These are phyloP conservation scores for Didymella sp. DNA, from an alignment of 2,329 filamentous ascomycete genomes.

Conservation along the genomic window DNA sequence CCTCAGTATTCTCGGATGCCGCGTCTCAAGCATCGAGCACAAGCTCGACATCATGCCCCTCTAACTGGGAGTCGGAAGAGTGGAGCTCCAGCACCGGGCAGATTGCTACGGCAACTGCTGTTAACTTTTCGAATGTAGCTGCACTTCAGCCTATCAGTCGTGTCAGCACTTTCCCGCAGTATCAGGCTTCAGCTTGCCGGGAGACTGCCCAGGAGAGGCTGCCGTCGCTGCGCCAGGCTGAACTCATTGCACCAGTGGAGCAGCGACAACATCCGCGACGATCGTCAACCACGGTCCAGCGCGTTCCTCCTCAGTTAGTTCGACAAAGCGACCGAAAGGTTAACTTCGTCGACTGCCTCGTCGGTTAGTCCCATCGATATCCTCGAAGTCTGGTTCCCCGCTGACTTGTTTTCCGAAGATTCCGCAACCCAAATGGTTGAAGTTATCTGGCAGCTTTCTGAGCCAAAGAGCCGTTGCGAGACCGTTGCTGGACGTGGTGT, in stretches of 20 bases:
- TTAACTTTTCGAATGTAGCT: conserved; percentile 33
- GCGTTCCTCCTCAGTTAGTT: conserved; percentile 75
- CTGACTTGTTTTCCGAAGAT: conserved; percentile 65
- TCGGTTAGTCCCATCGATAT: conserved; percentile 73
- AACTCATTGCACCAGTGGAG: conserved; percentile 63
- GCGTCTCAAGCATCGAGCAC: conserved; percentile 74
- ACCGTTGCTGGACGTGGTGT: conserved; percentile 72
- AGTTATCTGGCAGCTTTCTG: conserved; percentile 94
- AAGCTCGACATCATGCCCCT: conserved; percentile 65
- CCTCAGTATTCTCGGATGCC: conserved; percentile 76
- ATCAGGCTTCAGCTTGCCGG: conserved; percentile 49
- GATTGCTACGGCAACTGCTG: conserved; percentile 29
- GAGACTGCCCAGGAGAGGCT: conserved; percentile 42
- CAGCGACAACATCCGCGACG: conserved; percentile 69
- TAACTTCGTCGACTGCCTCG: conserved; percentile 94
- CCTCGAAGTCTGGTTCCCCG: conserved; percentile 45
- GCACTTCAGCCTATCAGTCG: conserved; percentile 44
- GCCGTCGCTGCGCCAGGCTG: conserved; percentile 42
- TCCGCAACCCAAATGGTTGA: conserved; percentile 97
- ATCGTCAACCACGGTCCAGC: conserved; percentile 62
- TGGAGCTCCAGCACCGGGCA: conserved; percentile 39
- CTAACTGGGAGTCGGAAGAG: conserved; percentile 56
- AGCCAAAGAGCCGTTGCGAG: conserved; percentile 76
- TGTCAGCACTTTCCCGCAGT: conserved; percentile 48
- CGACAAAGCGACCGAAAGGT: conserved; percentile 91